These are phyloP conservation scores for Aureobasidium sp. DNA, from an alignment of 2,329 filamentous ascomycete species.

Conservation along the genomic window DNA sequence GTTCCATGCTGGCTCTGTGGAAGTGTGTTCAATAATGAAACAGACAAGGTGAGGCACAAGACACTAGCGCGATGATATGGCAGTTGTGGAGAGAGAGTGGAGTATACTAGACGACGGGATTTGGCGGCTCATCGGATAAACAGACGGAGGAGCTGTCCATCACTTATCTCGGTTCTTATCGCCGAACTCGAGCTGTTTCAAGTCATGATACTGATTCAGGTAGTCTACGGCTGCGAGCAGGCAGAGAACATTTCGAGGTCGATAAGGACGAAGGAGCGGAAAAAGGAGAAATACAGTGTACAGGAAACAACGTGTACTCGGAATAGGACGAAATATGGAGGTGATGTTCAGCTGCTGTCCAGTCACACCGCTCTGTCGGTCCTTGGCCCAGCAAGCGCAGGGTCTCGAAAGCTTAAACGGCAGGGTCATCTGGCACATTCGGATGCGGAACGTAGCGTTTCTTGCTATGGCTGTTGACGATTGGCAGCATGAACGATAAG, in stretches of 20 bases:
- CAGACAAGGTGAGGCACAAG: neutral
- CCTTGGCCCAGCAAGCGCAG: constrained; percentile 4
- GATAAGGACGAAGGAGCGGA: too few species aligned
- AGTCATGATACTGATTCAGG: neutral
- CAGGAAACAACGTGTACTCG: neutral
- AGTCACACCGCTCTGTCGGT: constrained; percentile 1
- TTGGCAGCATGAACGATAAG: constrained; percentile 1
- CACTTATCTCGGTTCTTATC: neutral
- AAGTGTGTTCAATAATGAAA: neutral
- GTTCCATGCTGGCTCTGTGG: constrained; percentile 37
- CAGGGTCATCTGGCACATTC: constrained; percentile 11
- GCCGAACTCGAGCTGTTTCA: neutral
- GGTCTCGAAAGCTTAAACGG: neutral
- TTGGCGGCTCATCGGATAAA: constrained; percentile 10
- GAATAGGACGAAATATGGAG: neutral
- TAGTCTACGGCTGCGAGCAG: too few species aligned
- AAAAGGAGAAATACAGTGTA: neutral
- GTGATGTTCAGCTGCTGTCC: neutral
- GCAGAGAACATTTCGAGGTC: too few species aligned
- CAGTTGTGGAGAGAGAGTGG: constrained; percentile 5
- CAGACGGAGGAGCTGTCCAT: constrained; percentile 1
- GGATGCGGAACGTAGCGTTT: neutral
- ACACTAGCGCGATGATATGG: constrained; percentile 1
- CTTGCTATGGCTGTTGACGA: neutral
- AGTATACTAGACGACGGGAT: neutral